Conservation (phyloP, 139 green algal species). For the Coelastrella sp. region DNA sequence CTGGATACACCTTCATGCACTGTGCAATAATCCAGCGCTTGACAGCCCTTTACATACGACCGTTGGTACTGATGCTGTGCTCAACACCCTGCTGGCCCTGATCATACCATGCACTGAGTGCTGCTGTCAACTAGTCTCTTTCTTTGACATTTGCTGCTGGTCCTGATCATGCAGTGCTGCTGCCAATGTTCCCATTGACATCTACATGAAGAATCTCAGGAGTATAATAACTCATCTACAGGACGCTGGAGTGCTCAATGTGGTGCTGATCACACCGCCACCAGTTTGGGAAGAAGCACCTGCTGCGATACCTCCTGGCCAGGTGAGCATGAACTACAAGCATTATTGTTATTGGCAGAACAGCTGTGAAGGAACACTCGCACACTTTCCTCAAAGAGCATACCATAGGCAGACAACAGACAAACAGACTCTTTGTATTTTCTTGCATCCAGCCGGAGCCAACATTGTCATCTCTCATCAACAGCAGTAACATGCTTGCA, state of each 20-base stretch:
- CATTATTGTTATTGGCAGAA: neutral
- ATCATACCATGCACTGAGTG: conserved; percentile 11
- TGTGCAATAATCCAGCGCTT: too few relatives aligned
- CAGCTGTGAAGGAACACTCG: too few relatives aligned
- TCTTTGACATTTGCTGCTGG: neutral
- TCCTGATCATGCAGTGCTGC: neutral
- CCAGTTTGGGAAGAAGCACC: neutral
- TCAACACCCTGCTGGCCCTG: too few relatives aligned
- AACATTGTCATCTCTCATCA: too few relatives aligned
- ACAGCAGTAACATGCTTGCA: neutral
- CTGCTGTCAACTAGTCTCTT: neutral
- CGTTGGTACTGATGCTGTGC: too few relatives aligned
- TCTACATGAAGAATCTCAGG: conserved; percentile 10
- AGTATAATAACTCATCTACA: conserved; percentile 4
- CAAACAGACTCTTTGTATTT: too few relatives aligned
- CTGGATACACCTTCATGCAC: too few relatives aligned
- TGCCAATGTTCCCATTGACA: neutral
- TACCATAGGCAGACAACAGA: too few relatives aligned
- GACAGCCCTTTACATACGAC: too few relatives aligned
- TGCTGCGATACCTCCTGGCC: neutral
- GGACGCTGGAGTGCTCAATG: neutral
- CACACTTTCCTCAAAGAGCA: too few relatives aligned
- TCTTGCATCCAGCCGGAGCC: too few relatives aligned
- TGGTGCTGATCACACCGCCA: conserved; percentile 23
- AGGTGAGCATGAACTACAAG: neutral